A percentile compares a stretch with the other conserved stretches of the same genome.
Conservation (phyloP, 352 stramenopile genomes). For the Phytophthora idaei region DNA sequence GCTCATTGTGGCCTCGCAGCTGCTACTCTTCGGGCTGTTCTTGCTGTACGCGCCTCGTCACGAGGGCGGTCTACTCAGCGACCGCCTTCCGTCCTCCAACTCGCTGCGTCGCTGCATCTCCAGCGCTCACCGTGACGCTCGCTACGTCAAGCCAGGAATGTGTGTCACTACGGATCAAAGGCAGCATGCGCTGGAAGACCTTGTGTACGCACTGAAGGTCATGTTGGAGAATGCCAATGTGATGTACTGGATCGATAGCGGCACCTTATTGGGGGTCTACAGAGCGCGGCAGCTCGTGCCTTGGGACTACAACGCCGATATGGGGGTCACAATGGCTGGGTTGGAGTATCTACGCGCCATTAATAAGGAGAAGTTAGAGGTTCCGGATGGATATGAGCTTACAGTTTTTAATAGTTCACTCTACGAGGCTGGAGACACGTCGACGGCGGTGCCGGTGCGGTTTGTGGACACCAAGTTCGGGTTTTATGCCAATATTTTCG, state of each 20-base stretch:
- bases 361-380: slow-evolving; percentile 23
- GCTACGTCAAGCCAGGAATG: slow-evolving; percentile 35
- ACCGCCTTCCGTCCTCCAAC: slow-evolving; percentile 26
- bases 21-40: slow-evolving; percentile 48
- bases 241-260: slow-evolving; percentile 63
- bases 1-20: slow-evolving; percentile 38
- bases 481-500: slow-evolving; percentile 61
- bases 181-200: slow-evolving; percentile 37
- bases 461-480: slow-evolving; percentile 58
- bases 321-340: slow-evolving; percentile 42
- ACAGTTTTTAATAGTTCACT: slow-evolving; percentile 49
- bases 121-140: slow-evolving; percentile 38
- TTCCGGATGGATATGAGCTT: slow-evolving; percentile 49
- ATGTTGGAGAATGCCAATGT: slow-evolving; percentile 43
- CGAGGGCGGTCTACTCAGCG: slow-evolving; percentile 19
- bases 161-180: slow-evolving; percentile 50
- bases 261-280: slow-evolving; percentile 59
- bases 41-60: slow-evolving; percentile 33
- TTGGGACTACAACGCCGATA: slow-evolving; percentile 57
- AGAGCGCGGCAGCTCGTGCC: slow-evolving; percentile 47
- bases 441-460: slow-evolving; percentile 32
- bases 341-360: slow-evolving; percentile 26
- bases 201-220: slow-evolving; percentile 44
- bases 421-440: slow-evolving; percentile 36
- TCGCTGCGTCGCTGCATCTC: slow-evolving; percentile 45